Evolutionary conservation across 2,329 filamentous ascomycete genomes (phyloP), one percentile per base, ranked within the genome.

Genomic region (Aspergillus japonicus): DNA sequence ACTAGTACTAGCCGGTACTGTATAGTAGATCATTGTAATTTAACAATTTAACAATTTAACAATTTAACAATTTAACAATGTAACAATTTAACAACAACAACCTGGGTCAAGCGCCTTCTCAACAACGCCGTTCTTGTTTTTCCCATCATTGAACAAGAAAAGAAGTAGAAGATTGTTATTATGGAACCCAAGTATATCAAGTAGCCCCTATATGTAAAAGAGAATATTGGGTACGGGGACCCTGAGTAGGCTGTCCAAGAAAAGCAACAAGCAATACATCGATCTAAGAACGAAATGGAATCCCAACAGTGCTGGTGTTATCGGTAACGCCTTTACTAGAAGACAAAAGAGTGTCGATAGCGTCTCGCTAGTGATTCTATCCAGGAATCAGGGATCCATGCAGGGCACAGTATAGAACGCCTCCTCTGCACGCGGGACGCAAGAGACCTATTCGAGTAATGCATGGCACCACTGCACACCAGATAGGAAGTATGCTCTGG

Each of bases 391-490:
- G 21, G 39, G 47, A 44, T 60, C 52, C 56, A 62, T 63, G 63
- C 62, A 63, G 61, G 62, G 61, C 50, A 56, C 56, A 66, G 58
- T 50, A 58, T 54, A 62, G 54, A 50, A 48, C 47, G 60, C 61
- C 60, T 58, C 56, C 54, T 65, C 59, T 63, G 56, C 60, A 56
- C 24, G 33, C 47, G 47, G 33, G 59, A 66, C 62, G 64, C 63
- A 66, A 55, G 63, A 39, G 58, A 63, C 64, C 63, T 51, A 59
- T 66, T 66, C 26, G 55, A 61, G 64, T 64, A 66, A 65, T 33
- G 54, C 49, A 33, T 21, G 44, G 26, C 39, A 21, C 24, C 33
- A 26, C 51, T 52, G 31, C 14, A 39, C 50, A 39, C 16, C 50
- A n/a, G 50, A 52, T 52, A 52, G n/a, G 19, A n/a, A 44, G n/a